phyloP scores from a whole-genome alignment of 805 yeast species.

The Cyberlindnera subsufficiens region DNA sequence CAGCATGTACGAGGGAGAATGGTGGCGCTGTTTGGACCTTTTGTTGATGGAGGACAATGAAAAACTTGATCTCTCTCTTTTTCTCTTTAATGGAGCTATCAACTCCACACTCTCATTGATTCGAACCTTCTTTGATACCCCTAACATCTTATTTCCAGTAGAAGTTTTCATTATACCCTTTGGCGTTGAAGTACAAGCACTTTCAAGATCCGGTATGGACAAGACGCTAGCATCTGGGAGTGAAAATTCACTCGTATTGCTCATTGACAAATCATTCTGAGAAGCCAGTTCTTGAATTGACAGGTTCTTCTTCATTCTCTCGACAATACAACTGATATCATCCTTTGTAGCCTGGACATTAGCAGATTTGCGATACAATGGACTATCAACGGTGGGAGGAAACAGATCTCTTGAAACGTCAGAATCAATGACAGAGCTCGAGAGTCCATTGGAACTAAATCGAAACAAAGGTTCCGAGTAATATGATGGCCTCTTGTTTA shows the following conservation, averaged over 20 bases:
- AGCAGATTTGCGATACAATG: constrained; percentile 3
- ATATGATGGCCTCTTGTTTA: constrained; percentile 8
- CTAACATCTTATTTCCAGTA: background rate
- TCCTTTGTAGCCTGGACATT: constrained; percentile 12
- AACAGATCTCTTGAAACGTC: background rate
- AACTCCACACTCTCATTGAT: constrained; percentile 14
- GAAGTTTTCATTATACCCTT: constrained; percentile 6
- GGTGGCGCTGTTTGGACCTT: background rate
- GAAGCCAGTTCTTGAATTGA: background rate
- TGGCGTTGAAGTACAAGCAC: constrained; percentile 5
- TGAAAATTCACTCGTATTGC: background rate
- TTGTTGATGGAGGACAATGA: background rate
- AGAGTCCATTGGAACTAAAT: constrained; percentile 8
- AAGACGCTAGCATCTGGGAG: constrained; percentile 5
- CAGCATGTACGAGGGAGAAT: background rate
- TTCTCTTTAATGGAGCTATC: background rate
- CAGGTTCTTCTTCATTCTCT: constrained; percentile 7
- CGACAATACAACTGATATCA: constrained; percentile 10
- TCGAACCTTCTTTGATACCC: constrained; percentile 9
- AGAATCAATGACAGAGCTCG: background rate
- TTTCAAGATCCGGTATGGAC: constrained; percentile 3
- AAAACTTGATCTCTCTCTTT: background rate
- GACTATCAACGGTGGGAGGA: constrained; percentile 3
- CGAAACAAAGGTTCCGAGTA: constrained; percentile 18
- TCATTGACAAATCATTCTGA: background rate